Evolutionary conservation across 106 monocot genomes (phyloP).

Genomic region (Acanthochlamys bracteata): DNA sequence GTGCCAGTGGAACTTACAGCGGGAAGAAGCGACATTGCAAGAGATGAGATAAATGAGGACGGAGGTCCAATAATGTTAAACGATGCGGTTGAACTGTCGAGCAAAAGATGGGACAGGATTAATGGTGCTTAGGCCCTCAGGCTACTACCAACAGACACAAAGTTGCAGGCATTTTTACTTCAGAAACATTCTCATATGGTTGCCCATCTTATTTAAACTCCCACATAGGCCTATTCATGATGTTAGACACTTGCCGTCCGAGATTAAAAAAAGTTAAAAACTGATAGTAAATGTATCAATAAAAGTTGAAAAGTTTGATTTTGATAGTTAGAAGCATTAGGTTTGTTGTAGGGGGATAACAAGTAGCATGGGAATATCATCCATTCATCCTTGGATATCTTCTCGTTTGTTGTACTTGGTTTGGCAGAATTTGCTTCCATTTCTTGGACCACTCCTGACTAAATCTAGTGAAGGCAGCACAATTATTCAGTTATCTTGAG

Average conservation of each 20-base stretch:
- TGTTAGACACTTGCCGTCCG: background rate
- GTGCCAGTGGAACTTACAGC: conserved; percentile 81
- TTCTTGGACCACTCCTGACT: conserved; percentile 86
- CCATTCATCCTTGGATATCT: background rate
- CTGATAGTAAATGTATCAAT: too few relatives aligned
- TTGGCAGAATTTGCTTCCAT: conserved; percentile 69
- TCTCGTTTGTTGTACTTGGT: background rate
- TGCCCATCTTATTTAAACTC: background rate
- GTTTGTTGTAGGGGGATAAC: too few relatives aligned
- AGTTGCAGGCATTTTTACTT: conserved; percentile 59
- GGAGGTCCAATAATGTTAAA: conserved; percentile 78
- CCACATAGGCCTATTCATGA: background rate
- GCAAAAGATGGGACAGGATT: conserved; percentile 89
- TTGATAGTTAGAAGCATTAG: too few relatives aligned
- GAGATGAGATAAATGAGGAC: conserved; percentile 47
- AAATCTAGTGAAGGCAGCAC: conserved; percentile 87
- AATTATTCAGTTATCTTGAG: conserved; percentile 79
- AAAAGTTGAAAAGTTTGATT: too few relatives aligned
- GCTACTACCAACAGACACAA: conserved; percentile 80
- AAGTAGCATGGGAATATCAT: too few relatives aligned
- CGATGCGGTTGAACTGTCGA: conserved; percentile 85
- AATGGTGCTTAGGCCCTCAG: conserved; percentile 95
- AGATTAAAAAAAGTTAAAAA: too few relatives aligned
- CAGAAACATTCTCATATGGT: background rate
- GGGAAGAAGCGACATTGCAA: conserved; percentile 86